Evolutionary conservation across 2,329 filamentous ascomycete species (phyloP), one percentile per base, ranked within the genome.

Genomic region (Hypoxylon sp.): DNA sequence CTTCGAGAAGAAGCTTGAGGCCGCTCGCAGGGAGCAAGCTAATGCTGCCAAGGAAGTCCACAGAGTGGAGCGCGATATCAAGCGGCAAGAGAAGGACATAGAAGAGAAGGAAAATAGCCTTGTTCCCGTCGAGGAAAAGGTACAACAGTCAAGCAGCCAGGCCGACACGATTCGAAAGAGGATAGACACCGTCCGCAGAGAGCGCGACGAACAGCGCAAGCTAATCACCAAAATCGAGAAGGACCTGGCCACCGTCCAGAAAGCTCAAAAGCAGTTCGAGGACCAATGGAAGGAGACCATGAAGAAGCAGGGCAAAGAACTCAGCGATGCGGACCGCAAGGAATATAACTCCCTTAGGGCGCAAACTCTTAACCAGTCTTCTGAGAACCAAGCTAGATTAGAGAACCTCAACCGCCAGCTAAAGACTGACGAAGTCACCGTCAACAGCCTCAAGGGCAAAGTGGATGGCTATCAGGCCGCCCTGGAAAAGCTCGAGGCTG

Each of bases 61-160:
- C 65, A 93, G 91, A 67, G 85, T 90, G n/a, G 93, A 98, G 73
- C 89, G 88, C 65, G 86, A 84, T 55, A 97, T 98, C 74, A 92
- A 91, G 72, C 81, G 82, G 52, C 96, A 95, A 73, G 91, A 96
- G 73, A 92, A 89, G 70, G 88, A 90, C 38, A 89, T 97, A 18
- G 92, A 97, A 68, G 90, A 95, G 57, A 88, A 90, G 65, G 88
- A 93, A 67, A 96, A 92, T 70, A 87, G 86, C 29, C 83, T 99
- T 3, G 87, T 98, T 6, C 95, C 95, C 0, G 87, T 98, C 58
- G 88, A 97, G 48, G 92, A 97, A 74, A 98, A 98, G 77, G 89
- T 99, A 33, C 83, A 87, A 46, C 88, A 96, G 61, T 90, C 89
- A 5, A 86, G 81, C 11, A 83, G 85, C 61, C 89, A 93, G 61